Evolutionary conservation across 805 yeast species (phyloP).

Genomic region (Komagataella kurtzmanii): DNA sequence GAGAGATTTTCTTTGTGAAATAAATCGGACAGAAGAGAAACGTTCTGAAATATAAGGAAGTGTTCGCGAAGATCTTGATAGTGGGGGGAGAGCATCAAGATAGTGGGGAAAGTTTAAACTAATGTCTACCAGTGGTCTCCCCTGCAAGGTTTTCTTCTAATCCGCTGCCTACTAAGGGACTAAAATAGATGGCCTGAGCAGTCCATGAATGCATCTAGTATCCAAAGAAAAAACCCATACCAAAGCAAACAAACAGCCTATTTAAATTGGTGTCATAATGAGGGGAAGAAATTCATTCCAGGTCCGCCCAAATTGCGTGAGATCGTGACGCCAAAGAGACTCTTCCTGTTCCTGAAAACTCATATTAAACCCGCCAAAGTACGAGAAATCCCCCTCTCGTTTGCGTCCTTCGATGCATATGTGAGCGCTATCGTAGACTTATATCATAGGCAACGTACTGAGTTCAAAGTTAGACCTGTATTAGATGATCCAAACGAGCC

Average conservation of each 20-base stretch:
- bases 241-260: background rate
- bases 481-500: conserved; percentile 1
- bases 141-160: background rate
- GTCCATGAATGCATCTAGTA: background rate
- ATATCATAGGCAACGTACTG: conserved; percentile 2
- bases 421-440: conserved; percentile 4
- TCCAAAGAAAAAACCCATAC: background rate
- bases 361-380: background rate
- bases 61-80: background rate
- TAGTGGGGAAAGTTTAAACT: background rate
- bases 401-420: conserved; percentile 4
- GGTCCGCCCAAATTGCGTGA: background rate
- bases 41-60: background rate
- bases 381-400: conserved; percentile 3
- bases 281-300: background rate
- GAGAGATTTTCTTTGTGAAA: background rate
- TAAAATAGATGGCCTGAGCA: background rate
- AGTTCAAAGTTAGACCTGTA: background rate
- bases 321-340: conserved; percentile 2
- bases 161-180: background rate
- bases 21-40: background rate
- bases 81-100: background rate
- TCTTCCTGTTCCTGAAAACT: conserved; percentile 1
- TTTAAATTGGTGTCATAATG: background rate
- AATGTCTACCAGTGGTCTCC: background rate